Base-by-base conservation (phyloP, 805 yeast species). In the Pichia nakasei region DNA sequence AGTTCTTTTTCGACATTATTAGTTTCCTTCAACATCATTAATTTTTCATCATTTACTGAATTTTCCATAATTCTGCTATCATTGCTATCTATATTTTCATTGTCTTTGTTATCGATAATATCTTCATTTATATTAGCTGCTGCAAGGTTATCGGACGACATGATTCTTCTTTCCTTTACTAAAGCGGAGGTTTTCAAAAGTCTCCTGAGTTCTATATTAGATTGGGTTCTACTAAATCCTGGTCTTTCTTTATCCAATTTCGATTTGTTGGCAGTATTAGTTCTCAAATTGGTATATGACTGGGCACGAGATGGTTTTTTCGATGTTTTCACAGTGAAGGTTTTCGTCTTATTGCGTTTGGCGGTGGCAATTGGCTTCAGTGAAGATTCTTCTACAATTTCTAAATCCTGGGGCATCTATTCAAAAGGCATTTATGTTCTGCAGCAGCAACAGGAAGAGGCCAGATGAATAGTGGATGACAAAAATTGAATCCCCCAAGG, bases 251-350 rank as follows among this genome's bases (percentile, higher is more conserved):
- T 29, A 59, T 37, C 53, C 52, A 36, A 63, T 62, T 29, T 29
- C 7, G 32, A 24, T 24, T 24, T 29, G 8, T 9, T 29, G 13
- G 15, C 13, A 8, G 9, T 29, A 12, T 29, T 50, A 33, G 58
- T 58, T 46, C 60, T 64, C 29, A 35, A 15, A 18, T 35, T 38
- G 9, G 61, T 63, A 44, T 62, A 64, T 5, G 70, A 65, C 13
- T 59, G 49, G 37, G 63, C 62, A 29, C 70, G 42, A 42, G 54
- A 55, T 9, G 55, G 26, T 18, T 43, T 43, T 20, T 43, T 43
- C 5, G 42, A 49, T 38, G 56, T 59, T 3, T 66, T 65, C 4
- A 66, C 67, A 0, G 66, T 52, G 45, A 62, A 64, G 47, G 57
- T 58, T 49, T 61, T 63, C 19, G 52, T 52, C 15, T 52, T 45